Conservation (phyloP, 2,329 filamentous ascomycete species). For the Paraconiothyrium sp. region DNA sequence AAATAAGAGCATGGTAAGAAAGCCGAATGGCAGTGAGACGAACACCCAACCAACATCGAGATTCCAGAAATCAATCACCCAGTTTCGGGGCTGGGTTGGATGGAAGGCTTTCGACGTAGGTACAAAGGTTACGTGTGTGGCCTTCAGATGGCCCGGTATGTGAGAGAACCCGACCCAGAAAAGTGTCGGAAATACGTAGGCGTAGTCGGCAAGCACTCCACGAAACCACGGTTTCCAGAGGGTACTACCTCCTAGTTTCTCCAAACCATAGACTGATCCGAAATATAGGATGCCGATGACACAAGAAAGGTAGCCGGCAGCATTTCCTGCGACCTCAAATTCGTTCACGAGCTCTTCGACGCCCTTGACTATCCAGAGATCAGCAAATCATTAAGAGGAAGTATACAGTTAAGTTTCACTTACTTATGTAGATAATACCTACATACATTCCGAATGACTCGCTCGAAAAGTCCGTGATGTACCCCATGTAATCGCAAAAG, state of each 20-base stretch:
- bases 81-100: slow-evolving; percentile 57
- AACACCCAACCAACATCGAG: slow-evolving; percentile 63
- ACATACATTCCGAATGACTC: slow-evolving; percentile 65
- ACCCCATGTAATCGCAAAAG: slow-evolving; percentile 66
- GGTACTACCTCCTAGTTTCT: slow-evolving; percentile 58
- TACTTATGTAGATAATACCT: slow-evolving; percentile 65
- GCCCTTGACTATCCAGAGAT: slow-evolving; percentile 58
- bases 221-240: slow-evolving; percentile 57
- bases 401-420: slow-evolving; percentile 19
- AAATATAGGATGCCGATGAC: slow-evolving; percentile 64
- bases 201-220: slow-evolving; percentile 62
- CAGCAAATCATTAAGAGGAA: background rate
- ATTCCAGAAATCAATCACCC: slow-evolving; percentile 65
- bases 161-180: slow-evolving; percentile 66
- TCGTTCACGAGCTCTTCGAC: slow-evolving; percentile 64
- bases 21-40: slow-evolving; percentile 62
- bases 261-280: slow-evolving; percentile 60
- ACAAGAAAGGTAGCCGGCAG: slow-evolving; percentile 60
- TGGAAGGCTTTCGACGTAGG: slow-evolving; percentile 58
- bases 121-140: slow-evolving; percentile 53
- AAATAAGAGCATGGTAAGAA: slow-evolving; percentile 64
- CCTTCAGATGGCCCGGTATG: slow-evolving; percentile 58
- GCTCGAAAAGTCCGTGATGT: slow-evolving; percentile 66
- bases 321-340: slow-evolving; percentile 53
- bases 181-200: slow-evolving; percentile 58